Percentiles rank a stretch among this genome's conserved stretches.
These are phyloP conservation scores for Asclepias syriaca DNA, from an alignment of 257 asterid genomes.

Conservation along the genomic window DNA sequence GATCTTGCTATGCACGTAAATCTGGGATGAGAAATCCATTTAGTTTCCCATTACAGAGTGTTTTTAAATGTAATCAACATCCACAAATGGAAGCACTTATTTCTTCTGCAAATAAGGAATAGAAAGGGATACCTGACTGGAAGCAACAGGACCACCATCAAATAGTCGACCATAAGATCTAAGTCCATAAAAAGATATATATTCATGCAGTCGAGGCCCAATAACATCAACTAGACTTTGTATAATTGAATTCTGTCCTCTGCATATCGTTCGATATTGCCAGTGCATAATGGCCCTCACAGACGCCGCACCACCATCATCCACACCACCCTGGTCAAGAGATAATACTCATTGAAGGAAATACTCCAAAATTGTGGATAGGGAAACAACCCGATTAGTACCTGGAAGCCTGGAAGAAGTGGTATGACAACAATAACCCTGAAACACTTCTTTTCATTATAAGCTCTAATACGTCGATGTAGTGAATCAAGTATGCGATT, in stretches of 20 bases:
- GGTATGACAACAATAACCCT: conserved; percentile 91
- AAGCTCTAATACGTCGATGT: conserved; percentile 77
- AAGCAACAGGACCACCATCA: conserved; percentile 78
- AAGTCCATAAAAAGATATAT: conserved; percentile 83
- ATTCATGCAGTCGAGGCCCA: conserved; percentile 78
- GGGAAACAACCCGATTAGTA: conserved; percentile 21
- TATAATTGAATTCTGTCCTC: conserved; percentile 75
- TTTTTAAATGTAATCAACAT: not conserved
- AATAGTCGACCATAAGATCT: conserved; percentile 73
- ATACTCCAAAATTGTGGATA: conserved; percentile 10
- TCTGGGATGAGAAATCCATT: conserved; percentile 29
- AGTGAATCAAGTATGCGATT: conserved; percentile 85
- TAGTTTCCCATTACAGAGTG: not conserved
- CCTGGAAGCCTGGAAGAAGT: conserved; percentile 98
- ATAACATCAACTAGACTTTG: conserved; percentile 60
- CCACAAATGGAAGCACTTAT: not conserved
- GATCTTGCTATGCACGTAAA: conserved; percentile 97
- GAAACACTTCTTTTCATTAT: conserved; percentile 77
- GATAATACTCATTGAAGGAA: conserved; percentile 18
- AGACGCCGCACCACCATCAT: conserved; percentile 98
- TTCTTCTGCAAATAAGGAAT: not conserved
- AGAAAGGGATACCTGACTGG: conserved; percentile 68
- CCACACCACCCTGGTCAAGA: conserved; percentile 80
- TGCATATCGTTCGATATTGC: conserved; percentile 86
- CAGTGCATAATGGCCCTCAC: conserved; percentile 98